Evolutionary conservation across 1,284 basidiomycete species (phyloP), one percentile per base, ranked within the genome.

Genomic region (Microbotryum scabiosae): DNA sequence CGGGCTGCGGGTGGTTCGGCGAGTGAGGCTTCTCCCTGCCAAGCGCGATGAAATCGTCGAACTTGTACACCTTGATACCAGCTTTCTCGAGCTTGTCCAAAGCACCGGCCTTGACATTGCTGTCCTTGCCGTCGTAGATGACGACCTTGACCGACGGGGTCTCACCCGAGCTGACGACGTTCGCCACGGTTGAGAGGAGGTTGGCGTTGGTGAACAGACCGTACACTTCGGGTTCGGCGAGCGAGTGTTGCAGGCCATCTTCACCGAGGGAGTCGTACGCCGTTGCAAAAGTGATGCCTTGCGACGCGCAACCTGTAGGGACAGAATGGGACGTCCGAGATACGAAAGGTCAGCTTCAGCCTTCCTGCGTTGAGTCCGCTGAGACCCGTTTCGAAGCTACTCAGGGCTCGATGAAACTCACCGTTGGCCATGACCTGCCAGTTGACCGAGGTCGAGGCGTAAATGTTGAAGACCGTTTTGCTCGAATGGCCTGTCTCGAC

Each of bases 191-290:
- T 9, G 64, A 60, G 26, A 98, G 83, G 25, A 97, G 85, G 44
- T 90, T 86, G 30, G 87, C 86, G 72, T 98, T 97, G 67, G 93
- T 96, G 78, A 94, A 97, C 67, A 96, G 78, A 65, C 86, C 87
- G 41, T 85, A 82, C 63, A 89, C 92, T 49, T 86, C 80, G 30
- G 93, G 92, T 75, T 97, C 93, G 74, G 87, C 86, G 61, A 98
- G 82, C 4, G 94, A 94, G 75, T 97, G 92, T 9, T 86, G 36
- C 25, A 65, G 54, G 54, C 77, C 78, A 21, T 78, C 75, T 43
- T 77, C 75, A 18, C 94, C 94, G 46, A 98, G 86, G 1, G 92
- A 96, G 75, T 97, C 94, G 77, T 98, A 98, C 1, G 93, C 93
- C 1, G 94, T 97, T 9, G 91, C 93, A 70, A 97, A 90, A 26